Evolutionary conservation across 305 asterid species (phyloP).

Genomic region (Fraxinus greggii): DNA sequence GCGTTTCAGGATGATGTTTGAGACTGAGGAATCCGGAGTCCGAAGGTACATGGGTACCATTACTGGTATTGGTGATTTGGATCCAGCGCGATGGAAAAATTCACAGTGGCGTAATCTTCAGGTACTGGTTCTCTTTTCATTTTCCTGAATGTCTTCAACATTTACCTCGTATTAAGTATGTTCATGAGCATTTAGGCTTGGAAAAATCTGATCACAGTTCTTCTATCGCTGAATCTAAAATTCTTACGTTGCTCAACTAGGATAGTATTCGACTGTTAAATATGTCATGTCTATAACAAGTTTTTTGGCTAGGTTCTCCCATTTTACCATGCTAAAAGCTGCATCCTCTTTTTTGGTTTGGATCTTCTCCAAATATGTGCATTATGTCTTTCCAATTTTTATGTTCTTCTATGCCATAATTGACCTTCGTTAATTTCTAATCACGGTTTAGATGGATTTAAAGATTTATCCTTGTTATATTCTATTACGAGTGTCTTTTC

Average conservation of each 20-base stretch:
- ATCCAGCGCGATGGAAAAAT: constrained; percentile 82
- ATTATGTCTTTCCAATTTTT: not conserved
- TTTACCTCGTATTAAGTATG: not conserved
- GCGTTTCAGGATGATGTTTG: constrained; percentile 97
- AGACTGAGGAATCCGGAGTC: constrained; percentile 90
- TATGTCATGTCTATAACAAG: not conserved
- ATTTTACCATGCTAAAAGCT: not conserved
- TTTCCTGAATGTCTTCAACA: not conserved
- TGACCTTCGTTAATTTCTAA: not conserved
- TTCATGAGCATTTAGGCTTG: not conserved
- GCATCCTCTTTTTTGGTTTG: not conserved
- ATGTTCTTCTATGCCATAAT: not conserved
- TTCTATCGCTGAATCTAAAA: not conserved
- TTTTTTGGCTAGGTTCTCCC: not conserved
- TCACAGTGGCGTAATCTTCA: constrained; percentile 99
- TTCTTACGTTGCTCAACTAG: not conserved
- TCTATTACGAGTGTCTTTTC: not conserved
- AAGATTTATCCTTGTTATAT: constrained; percentile 1
- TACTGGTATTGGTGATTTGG: constrained; percentile 77
- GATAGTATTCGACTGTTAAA: not conserved
- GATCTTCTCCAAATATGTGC: not conserved
- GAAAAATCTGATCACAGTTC: not conserved
- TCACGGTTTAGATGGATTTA: not conserved
- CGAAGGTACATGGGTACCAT: constrained; percentile 96
- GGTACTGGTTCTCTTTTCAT: constrained; percentile 37